Conservation (phyloP, 345 rosid genomes). For the Luvunga scandens region DNA sequence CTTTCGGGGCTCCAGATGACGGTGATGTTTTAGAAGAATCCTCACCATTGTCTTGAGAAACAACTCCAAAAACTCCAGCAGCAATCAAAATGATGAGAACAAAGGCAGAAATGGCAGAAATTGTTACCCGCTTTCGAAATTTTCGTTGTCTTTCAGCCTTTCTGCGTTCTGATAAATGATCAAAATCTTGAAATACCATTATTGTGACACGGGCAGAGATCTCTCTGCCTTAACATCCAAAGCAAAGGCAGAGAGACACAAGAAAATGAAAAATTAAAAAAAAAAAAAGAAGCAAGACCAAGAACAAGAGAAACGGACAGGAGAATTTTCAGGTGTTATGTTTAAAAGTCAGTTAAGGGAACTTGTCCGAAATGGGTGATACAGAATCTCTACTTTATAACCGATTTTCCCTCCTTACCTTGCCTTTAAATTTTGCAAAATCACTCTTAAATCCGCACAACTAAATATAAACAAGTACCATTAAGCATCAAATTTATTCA, state of each 20-base stretch:
- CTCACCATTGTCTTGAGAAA: conserved; percentile 13
- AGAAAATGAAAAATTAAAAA: neutral
- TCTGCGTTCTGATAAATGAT: conserved; percentile 64
- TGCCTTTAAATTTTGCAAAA: neutral
- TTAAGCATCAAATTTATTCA: neutral
- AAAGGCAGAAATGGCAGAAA: conserved; percentile 35
- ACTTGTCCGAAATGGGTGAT: conserved; percentile 15
- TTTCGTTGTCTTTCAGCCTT: conserved; percentile 51
- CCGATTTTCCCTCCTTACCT: conserved; percentile 35
- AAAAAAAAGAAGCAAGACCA: neutral
- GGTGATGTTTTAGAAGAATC: neutral
- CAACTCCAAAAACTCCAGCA: conserved; percentile 38
- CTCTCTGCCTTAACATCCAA: conserved; percentile 55
- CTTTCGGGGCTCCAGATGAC: conserved; percentile 5
- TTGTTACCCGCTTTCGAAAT: conserved; percentile 40
- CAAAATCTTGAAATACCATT: conserved; percentile 95
- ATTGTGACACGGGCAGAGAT: conserved; percentile 30
- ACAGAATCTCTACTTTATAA: conserved; percentile 6
- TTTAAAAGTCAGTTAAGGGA: conserved; percentile 32
- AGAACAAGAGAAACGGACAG: conserved; percentile 45
- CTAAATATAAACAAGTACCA: neutral
- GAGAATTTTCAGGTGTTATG: conserved; percentile 54
- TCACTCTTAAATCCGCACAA: neutral
- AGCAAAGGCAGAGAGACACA: conserved; percentile 53
- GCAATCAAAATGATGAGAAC: conserved; percentile 36